phyloP scores from a whole-genome alignment of 768 basidiomycete species.

The Amanita pseudoporphyria region DNA sequence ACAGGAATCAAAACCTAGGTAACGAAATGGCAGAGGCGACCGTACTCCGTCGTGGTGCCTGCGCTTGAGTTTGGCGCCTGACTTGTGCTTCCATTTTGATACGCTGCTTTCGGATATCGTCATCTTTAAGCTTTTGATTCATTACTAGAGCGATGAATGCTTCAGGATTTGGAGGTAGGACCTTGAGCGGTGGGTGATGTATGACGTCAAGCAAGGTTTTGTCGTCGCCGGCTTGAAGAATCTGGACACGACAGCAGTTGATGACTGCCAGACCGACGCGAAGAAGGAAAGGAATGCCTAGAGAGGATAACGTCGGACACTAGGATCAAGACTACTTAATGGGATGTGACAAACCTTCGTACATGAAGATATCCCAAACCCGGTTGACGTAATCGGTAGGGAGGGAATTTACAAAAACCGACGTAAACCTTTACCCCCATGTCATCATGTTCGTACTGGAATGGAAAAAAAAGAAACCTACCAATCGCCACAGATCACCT shows the following conservation, averaged over 20 bases:
- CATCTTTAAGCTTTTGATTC: constrained; percentile 69
- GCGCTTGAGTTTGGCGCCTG: constrained; percentile 44
- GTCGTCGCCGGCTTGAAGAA: constrained; percentile 43
- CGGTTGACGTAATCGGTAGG: constrained; percentile 59
- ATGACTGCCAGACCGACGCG: constrained; percentile 66
- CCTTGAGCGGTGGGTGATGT: constrained; percentile 36
- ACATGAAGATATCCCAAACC: constrained; percentile 78
- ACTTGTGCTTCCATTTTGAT: constrained; percentile 67
- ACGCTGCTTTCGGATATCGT: constrained; percentile 68
- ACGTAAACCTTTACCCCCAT: constrained; percentile 53
- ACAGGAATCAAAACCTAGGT: constrained; percentile 11
- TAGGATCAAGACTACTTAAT: neutral
- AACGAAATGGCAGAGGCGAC: constrained; percentile 16
- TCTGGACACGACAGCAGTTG: constrained; percentile 44
- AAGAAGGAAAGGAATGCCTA: constrained; percentile 65
- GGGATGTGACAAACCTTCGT: constrained; percentile 49
- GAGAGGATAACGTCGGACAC: neutral
- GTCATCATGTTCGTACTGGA: neutral
- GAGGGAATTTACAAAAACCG: constrained; percentile 58
- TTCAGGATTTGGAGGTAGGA: constrained; percentile 52
- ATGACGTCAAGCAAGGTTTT: constrained; percentile 40
- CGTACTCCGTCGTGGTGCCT: constrained; percentile 14
- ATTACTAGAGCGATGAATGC: constrained; percentile 50
- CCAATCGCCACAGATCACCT: constrained; percentile 56
- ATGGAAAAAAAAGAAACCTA: constrained; percentile 19